phyloP scores from a whole-genome alignment of 768 basidiomycete genomes.

The Lactarius psammicola region DNA sequence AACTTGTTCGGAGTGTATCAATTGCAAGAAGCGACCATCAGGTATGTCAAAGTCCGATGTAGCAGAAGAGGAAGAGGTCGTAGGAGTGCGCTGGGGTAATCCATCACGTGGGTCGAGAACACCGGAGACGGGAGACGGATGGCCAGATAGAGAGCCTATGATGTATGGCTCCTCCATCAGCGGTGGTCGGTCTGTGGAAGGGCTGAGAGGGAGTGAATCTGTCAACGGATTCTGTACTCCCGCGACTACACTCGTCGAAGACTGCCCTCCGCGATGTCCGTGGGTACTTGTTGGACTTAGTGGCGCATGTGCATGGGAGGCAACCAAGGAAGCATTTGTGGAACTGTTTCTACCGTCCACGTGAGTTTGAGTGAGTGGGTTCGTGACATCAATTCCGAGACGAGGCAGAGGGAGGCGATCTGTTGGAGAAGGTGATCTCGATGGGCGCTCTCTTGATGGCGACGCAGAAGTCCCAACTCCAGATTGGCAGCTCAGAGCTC shows the following conservation, averaged over 20 bases:
- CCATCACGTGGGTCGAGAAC: background rate
- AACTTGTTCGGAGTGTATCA: background rate
- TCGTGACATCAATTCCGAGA: background rate
- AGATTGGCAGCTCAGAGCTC: background rate
- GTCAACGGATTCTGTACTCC: background rate
- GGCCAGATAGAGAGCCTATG: too few species aligned
- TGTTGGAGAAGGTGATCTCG: background rate
- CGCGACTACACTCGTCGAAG: background rate
- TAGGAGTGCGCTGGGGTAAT: background rate
- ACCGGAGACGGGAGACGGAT: background rate
- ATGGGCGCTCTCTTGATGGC: background rate
- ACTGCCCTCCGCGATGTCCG: background rate
- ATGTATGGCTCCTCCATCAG: background rate
- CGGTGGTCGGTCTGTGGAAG: background rate
- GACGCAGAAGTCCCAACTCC: background rate
- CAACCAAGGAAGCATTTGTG: background rate
- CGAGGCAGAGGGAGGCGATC: background rate
- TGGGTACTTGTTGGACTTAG: background rate
- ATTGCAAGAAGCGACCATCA: background rate
- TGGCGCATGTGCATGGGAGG: background rate
- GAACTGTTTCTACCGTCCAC: background rate
- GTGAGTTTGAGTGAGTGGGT: background rate
- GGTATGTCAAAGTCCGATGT: background rate
- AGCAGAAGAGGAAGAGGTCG: background rate
- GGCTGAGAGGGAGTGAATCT: background rate